Evolutionary conservation across 2,329 filamentous ascomycete genomes (phyloP), one percentile per base, ranked within the genome.

Genomic region (Penicillium sclerotigenum): DNA sequence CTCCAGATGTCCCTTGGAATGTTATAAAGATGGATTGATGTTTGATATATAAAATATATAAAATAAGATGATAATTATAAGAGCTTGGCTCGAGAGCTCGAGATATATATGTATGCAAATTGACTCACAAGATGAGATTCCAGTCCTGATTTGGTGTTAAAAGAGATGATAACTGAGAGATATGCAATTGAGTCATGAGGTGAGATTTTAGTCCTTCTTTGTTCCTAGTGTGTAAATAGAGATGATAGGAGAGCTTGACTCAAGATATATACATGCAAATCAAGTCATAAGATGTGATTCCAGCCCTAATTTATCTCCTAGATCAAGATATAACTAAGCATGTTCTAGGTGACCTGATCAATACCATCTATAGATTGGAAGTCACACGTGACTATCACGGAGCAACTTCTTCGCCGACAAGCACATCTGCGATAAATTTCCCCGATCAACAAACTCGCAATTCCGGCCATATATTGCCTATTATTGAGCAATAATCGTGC

Each of bases 401-500:
- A 63, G 63, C 63, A 65, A 64, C 63, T 66, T 66, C 59, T 58
- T 54, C 49, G 54, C 57, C 51, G 51, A 60, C 58, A 58, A 61
- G 54, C 58, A 54, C 60, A 61, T 61, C 59, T 60, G 56, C 52
- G 57, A 52, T 54, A 63, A 65, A 62, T 62, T 64, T 65, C 61
- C 62, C 62, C 59, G 48, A 64, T 61, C 59, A 52, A 56, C 59
- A 52, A 64, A 55, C 29, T 46, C 48, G 36, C 62, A 34, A 31
- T 42, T 47, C 26, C 36, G 54, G 47, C 42, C 54, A 41, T 43
- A 29, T 45, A 26, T 29, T 20, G 56, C 29, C 33, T 52, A 20
- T 52, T 47, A 22, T 48, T 46, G 50, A 54, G 38, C 29, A 41
- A 37, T 2, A 5, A 10, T 45, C 4, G 10, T 24, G 9, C 33